A percentile compares a stretch with the other conserved stretches of the same genome.
phyloP scores from a whole-genome alignment of 2,329 filamentous ascomycete genomes.

The Aspergillus aculeatinus region DNA sequence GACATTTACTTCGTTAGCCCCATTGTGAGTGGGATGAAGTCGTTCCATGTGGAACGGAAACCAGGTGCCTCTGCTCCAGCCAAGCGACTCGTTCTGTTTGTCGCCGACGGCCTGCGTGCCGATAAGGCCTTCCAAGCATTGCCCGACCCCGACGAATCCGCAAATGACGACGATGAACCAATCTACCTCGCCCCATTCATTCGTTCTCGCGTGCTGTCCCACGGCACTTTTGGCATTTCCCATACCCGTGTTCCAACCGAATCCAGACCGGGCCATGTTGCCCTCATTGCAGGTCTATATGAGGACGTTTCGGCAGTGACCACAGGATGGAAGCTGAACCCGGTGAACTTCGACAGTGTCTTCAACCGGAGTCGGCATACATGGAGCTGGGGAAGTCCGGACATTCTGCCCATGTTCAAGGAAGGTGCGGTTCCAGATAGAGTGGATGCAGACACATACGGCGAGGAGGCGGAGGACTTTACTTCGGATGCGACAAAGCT shows the following conservation, averaged over 20 bases:
- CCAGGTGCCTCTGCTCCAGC: constrained; percentile 68
- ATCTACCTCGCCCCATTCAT: constrained; percentile 87
- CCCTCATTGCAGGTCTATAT: constrained; percentile 92
- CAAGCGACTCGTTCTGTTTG: constrained; percentile 86
- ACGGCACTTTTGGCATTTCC: constrained; percentile 95
- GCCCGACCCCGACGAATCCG: constrained; percentile 63
- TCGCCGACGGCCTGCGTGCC: constrained; percentile 94
- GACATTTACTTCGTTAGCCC: constrained; percentile 98
- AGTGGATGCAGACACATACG: constrained; percentile 84
- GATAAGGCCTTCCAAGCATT: constrained; percentile 97
- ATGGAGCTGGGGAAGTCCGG: constrained; percentile 98
- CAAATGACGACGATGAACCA: constrained; percentile 45
- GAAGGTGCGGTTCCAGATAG: constrained; percentile 83
- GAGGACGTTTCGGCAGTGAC: constrained; percentile 97
- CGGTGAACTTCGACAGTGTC: constrained; percentile 96
- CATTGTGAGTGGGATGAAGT: constrained; percentile 91
- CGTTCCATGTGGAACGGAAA: constrained; percentile 68
- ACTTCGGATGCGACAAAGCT: constrained; percentile 76
- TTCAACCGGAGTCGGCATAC: constrained; percentile 97
- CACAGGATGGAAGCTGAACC: constrained; percentile 97
- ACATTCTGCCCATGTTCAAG: constrained; percentile 97
- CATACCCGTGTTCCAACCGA: constrained; percentile 97
- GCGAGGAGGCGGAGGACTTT: constrained; percentile 84
- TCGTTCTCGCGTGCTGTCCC: constrained; percentile 79
- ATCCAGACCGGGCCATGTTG: constrained; percentile 93